A percentile compares a stretch with the other conserved stretches of the same genome.
Evolutionary conservation across 352 stramenopile genomes (phyloP).

Genomic region (Pseudoperonospora humuli): DNA sequence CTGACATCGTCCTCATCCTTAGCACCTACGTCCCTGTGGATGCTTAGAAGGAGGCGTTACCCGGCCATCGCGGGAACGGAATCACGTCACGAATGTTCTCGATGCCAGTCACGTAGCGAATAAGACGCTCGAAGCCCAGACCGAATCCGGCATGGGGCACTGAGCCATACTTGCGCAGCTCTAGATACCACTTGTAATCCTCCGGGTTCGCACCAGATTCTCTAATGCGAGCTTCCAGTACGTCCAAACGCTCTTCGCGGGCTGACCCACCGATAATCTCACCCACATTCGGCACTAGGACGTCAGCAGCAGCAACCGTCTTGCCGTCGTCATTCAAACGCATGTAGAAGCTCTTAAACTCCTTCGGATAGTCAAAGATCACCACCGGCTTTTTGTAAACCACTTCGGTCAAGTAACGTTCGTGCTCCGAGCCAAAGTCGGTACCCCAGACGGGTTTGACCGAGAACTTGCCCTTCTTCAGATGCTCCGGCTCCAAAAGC

Average conservation of each 20-base stretch:
- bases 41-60: conserved; percentile 89
- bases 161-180: conserved; percentile 91
- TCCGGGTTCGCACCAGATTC: conserved; percentile 71
- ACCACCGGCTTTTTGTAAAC: conserved; percentile 90
- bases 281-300: conserved; percentile 94
- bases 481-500: conserved; percentile 78
- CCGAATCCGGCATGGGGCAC: conserved; percentile 97
- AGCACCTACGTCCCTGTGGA: conserved; percentile 1
- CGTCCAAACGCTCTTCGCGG: conserved; percentile 91
- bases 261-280: conserved; percentile 98
- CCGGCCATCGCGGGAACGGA: conserved; percentile 94
- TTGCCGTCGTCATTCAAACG: conserved; percentile 94
- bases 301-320: conserved; percentile 96
- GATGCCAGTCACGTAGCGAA: conserved; percentile 97
- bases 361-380: conserved; percentile 98
- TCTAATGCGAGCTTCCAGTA: conserved; percentile 70
- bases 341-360: conserved; percentile 99
- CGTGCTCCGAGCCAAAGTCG: conserved; percentile 96
- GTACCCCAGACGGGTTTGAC: conserved; percentile 90
- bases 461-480: conserved; percentile 83
- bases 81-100: conserved; percentile 99
- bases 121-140: conserved; percentile 96
- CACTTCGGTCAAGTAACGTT: conserved; percentile 92
- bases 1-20: too few species aligned
- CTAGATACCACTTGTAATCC: conserved; percentile 96